Evolutionary conservation across 1,284 basidiomycete species (phyloP).

Genomic region (Anthracocystis setariae): DNA sequence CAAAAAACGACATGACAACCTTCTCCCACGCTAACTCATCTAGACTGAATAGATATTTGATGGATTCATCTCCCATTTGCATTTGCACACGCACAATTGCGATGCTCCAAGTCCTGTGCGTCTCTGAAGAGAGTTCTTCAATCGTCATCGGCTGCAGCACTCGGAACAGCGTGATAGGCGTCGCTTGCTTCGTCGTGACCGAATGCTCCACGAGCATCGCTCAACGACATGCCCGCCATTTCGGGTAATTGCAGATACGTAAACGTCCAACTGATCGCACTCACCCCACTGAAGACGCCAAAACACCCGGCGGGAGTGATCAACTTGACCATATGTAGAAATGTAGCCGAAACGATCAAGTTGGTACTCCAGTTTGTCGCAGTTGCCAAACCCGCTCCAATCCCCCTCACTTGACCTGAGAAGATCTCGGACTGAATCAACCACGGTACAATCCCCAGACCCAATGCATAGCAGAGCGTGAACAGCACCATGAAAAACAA

Average conservation of each 20-base stretch:
- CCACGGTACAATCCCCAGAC: conserved; percentile 60
- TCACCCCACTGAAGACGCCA: conserved; percentile 42
- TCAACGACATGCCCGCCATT: conserved; percentile 39
- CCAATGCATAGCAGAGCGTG: conserved; percentile 56
- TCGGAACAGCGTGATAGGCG: conserved; percentile 23
- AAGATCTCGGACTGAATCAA: conserved; percentile 59
- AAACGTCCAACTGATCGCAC: conserved; percentile 48
- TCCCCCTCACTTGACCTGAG: conserved; percentile 35
- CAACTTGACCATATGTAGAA: conserved; percentile 43
- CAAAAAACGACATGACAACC: not conserved
- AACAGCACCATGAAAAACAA: conserved; percentile 46
- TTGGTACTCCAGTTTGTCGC: conserved; percentile 56
- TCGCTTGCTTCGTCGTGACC: conserved; percentile 4
- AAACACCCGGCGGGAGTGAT: conserved; percentile 50
- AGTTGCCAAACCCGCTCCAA: conserved; percentile 51
- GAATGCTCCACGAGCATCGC: conserved; percentile 22
- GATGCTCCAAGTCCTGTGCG: not conserved
- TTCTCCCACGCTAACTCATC: conserved; percentile 15
- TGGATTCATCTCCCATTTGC: not conserved
- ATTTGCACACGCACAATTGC: not conserved
- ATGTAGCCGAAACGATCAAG: conserved; percentile 45
- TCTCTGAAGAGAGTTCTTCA: conserved; percentile 1
- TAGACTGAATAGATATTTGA: too few species aligned
- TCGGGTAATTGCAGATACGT: conserved; percentile 54
- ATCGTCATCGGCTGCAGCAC: conserved; percentile 13